Evolutionary conservation across 2,329 filamentous ascomycete species (phyloP).

Genomic region (Thielaviopsis musarum): DNA sequence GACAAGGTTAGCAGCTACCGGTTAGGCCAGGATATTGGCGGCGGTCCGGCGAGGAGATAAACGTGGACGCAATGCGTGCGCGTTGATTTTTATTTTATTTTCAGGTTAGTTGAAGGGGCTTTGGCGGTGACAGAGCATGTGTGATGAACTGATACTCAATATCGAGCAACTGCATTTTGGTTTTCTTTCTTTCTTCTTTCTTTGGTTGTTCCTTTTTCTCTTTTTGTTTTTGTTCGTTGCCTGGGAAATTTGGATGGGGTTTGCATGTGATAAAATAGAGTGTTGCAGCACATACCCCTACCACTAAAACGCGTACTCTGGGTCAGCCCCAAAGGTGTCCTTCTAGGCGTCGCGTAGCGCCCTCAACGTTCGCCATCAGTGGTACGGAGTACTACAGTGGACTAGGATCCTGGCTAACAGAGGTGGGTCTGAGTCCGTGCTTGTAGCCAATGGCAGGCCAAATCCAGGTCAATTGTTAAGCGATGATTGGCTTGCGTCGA

Average conservation of each 20-base stretch:
- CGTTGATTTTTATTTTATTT: background rate
- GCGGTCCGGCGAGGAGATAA: constrained; percentile 41
- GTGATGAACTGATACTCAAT: background rate
- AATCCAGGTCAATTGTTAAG: background rate
- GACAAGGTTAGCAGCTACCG: constrained; percentile 93
- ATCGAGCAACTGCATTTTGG: background rate
- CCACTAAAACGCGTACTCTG: background rate
- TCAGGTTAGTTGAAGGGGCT: background rate
- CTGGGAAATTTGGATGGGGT: too few relatives aligned
- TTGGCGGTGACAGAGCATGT: background rate
- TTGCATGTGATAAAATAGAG: too few relatives aligned
- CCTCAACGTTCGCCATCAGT: background rate
- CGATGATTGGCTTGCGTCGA: background rate
- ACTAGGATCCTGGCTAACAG: background rate
- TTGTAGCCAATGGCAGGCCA: background rate
- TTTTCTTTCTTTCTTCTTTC: background rate
- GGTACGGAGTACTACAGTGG: background rate
- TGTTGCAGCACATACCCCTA: background rate
- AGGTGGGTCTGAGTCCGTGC: background rate
- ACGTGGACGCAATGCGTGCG: background rate
- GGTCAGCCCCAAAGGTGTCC: too few relatives aligned
- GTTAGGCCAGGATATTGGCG: constrained; percentile 63
- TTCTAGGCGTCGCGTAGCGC: too few relatives aligned
- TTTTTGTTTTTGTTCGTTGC: too few relatives aligned
- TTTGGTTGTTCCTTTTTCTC: background rate